Evolutionary conservation across 2,329 filamentous ascomycete genomes (phyloP).

Genomic region (Colletotrichum euphorbiae): DNA sequence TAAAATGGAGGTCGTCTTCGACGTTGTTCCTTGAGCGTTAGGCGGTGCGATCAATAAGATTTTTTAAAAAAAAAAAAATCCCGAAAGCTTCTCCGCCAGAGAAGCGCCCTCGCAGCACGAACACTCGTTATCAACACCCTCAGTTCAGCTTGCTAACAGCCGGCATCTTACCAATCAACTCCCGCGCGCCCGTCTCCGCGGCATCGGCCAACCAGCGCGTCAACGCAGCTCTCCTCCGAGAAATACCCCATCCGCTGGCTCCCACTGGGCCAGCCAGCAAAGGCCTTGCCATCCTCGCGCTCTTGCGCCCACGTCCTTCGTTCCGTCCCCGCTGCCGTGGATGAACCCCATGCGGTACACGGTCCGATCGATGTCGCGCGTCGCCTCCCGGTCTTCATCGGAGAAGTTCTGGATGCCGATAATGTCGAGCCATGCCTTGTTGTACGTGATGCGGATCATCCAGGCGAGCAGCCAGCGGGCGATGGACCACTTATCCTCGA

Average conservation of each 20-base stretch:
- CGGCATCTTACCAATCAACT: constrained; percentile 44
- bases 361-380: constrained; percentile 46
- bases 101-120: too few relatives aligned
- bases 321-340: constrained; percentile 44
- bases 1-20: too few relatives aligned
- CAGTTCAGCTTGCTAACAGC: constrained; percentile 41
- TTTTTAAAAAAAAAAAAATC: too few relatives aligned
- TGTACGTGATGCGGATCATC: constrained; percentile 36
- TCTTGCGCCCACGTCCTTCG: constrained; percentile 45
- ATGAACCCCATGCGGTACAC: constrained; percentile 45
- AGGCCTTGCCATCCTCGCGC: constrained; percentile 43
- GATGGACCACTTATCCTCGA: constrained; percentile 43
- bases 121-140: not conserved
- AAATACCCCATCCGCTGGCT: constrained; percentile 39
- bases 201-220: constrained; percentile 47
- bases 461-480: constrained; percentile 28
- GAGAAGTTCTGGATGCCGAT: constrained; percentile 42
- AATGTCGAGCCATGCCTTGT: constrained; percentile 41
- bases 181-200: constrained; percentile 35
- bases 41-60: too few relatives aligned
- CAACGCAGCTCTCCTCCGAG: constrained; percentile 40
- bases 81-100: too few relatives aligned
- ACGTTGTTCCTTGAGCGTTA: too few relatives aligned
- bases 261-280: constrained; percentile 43
- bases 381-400: constrained; percentile 35